These are phyloP conservation scores for Boletus insuetus DNA, from an alignment of 768 basidiomycete genomes.

Conservation along the genomic window DNA sequence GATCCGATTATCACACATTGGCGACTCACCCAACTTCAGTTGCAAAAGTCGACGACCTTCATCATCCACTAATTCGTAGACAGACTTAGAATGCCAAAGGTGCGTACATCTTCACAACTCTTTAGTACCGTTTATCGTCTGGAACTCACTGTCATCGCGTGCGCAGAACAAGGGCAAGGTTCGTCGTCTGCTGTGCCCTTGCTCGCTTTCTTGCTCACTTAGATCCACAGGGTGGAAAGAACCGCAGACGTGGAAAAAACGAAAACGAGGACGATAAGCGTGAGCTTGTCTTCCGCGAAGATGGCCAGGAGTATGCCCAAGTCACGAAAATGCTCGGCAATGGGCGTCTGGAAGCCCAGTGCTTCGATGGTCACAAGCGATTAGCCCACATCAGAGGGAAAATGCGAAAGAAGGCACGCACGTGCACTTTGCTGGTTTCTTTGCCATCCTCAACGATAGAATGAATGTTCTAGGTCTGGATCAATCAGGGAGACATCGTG, in stretches of 20 bases:
- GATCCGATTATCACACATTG: neutral
- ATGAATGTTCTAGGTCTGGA: constrained; percentile 76
- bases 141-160: neutral
- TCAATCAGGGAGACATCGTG: constrained; percentile 97
- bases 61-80: neutral
- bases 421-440: neutral
- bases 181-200: neutral
- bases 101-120: neutral
- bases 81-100: constrained; percentile 24
- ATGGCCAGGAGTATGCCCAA: constrained; percentile 98
- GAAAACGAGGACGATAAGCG: constrained; percentile 99
- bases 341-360: constrained; percentile 91
- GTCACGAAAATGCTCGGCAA: constrained; percentile 99
- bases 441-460: constrained; percentile 2
- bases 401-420: constrained; percentile 95
- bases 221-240: constrained; percentile 86
- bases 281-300: constrained; percentile 97
- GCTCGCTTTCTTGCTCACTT: neutral
- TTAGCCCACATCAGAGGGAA: constrained; percentile 98
- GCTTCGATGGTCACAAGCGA: constrained; percentile 98
- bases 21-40: too few relatives aligned
- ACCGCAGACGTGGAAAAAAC: constrained; percentile 99
- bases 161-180: constrained; percentile 30
- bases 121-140: neutral
- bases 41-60: neutral